Percentiles rank a stretch among this genome's conserved stretches.
Evolutionary conservation across 1,139 yeast genomes (phyloP).

Genomic region (Oligophagozyma castellii): DNA sequence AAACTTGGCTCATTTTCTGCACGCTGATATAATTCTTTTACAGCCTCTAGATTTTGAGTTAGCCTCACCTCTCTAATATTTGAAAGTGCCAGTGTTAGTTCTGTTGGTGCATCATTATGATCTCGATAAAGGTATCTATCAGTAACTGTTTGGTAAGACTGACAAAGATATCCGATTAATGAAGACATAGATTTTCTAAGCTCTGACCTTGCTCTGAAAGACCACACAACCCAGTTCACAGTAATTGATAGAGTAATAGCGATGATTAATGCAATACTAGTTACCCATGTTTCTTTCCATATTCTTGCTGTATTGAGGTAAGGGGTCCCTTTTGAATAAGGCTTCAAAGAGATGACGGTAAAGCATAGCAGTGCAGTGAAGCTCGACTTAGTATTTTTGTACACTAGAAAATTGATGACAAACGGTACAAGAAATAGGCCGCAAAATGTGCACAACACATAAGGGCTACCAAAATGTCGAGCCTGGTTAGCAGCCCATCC

Average conservation of each 20-base stretch:
- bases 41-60: constrained; percentile 30
- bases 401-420: constrained; percentile 25
- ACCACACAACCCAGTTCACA: constrained; percentile 36
- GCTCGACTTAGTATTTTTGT: constrained; percentile 30
- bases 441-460: constrained; percentile 30
- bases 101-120: constrained; percentile 33
- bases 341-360: constrained; percentile 28
- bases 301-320: constrained; percentile 13
- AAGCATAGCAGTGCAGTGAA: constrained; percentile 30
- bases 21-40: constrained; percentile 26
- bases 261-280: constrained; percentile 28
- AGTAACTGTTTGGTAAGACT: constrained; percentile 34
- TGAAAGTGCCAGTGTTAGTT: constrained; percentile 29
- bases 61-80: constrained; percentile 36
- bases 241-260: constrained; percentile 28
- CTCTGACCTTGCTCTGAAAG: constrained; percentile 33
- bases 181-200: constrained; percentile 29
- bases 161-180: constrained; percentile 30
- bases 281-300: constrained; percentile 30
- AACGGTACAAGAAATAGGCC: constrained; percentile 26
- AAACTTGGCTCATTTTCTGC: constrained; percentile 29
- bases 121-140: constrained; percentile 37
- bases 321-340: constrained; percentile 11
- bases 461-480: constrained; percentile 26
- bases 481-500: constrained; percentile 34